Percentiles rank a stretch among this genome's conserved stretches.
phyloP scores from a whole-genome alignment of 495 filamentous ascomycete genomes.

The Penicillium turbatum region DNA sequence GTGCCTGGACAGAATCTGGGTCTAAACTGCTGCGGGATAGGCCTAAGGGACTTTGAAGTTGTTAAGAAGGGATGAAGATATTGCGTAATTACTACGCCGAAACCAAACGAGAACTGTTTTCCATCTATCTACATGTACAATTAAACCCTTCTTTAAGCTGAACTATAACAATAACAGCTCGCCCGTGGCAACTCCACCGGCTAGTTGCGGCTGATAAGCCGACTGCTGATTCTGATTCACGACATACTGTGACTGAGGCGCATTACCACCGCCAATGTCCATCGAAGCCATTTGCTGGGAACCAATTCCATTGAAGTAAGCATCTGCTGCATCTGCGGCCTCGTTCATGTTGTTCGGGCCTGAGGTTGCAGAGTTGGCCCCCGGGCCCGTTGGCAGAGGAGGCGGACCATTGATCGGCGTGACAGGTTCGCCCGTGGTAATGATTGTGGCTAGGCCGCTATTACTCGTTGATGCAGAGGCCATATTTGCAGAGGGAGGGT shows the following conservation, averaged over 20 bases:
- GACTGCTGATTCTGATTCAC: slow-evolving; percentile 53
- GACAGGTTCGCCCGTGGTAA: slow-evolving; percentile 23
- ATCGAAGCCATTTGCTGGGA: slow-evolving; percentile 67
- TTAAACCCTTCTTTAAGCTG: not conserved
- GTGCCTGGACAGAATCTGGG: too few species aligned
- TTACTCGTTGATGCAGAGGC: slow-evolving; percentile 24
- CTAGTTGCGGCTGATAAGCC: slow-evolving; percentile 48
- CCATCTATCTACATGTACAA: slow-evolving; percentile 31
- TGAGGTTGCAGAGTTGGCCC: slow-evolving; percentile 19
- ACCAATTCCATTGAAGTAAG: slow-evolving; percentile 73
- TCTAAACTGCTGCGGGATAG: not conserved
- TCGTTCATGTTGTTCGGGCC: slow-evolving; percentile 26
- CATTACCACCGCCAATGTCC: slow-evolving; percentile 47
- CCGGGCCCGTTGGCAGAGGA: slow-evolving; percentile 13
- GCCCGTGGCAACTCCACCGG: slow-evolving; percentile 45
- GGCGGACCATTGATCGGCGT: slow-evolving; percentile 20
- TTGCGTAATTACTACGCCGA: slow-evolving; percentile 1
- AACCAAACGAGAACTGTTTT: not conserved
- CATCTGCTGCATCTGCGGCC: slow-evolving; percentile 78
- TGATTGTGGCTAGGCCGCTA: slow-evolving; percentile 25
- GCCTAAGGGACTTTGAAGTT: not conserved
- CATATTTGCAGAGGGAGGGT: slow-evolving; percentile 19
- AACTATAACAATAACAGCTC: slow-evolving; percentile 46
- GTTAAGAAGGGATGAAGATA: not conserved
- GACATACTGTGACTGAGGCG: slow-evolving; percentile 45